Evolutionary conservation across 192 early-diverging fungal species (phyloP).

Genomic region (Phlyctochytrium bullatum): DNA sequence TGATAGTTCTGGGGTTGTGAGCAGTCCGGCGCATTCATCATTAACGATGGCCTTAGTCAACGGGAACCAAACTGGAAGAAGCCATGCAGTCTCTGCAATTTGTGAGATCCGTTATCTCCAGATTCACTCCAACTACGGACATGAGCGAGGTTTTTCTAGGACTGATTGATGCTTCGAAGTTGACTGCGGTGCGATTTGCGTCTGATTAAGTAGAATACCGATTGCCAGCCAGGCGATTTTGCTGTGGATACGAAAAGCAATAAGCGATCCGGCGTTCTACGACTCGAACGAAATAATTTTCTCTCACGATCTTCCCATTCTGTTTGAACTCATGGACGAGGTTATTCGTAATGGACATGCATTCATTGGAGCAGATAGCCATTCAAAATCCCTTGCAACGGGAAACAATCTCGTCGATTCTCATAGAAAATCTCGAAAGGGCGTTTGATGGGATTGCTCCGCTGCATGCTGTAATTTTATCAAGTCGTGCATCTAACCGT

Average conservation of each 20-base stretch:
- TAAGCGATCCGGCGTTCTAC: slow-evolving; percentile 20
- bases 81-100: slow-evolving; percentile 9
- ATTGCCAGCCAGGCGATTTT: slow-evolving; percentile 14
- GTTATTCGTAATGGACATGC: no score
- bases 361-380: no score
- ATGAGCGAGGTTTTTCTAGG: slow-evolving; percentile 16
- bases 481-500: not conserved
- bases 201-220: slow-evolving; percentile 7
- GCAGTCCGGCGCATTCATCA: no score
- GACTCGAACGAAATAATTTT: slow-evolving; percentile 10
- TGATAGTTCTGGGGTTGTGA: no score
- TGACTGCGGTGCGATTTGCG: not conserved
- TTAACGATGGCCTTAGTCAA: no score
- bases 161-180: slow-evolving; percentile 16
- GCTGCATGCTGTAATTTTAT: slow-evolving; percentile 7
- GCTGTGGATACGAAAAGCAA: slow-evolving; percentile 14
- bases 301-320: slow-evolving; percentile 2
- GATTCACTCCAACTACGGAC: slow-evolving; percentile 21
- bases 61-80: not conserved
- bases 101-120: slow-evolving; percentile 7
- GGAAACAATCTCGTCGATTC: slow-evolving; percentile 7
- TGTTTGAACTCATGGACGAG: slow-evolving; percentile 25
- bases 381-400: slow-evolving; percentile 20
- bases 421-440: slow-evolving; percentile 13
- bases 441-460: slow-evolving; percentile 18